Base-by-base conservation (phyloP, 768 basidiomycete genomes). In the Gelatoporia subvermispora region DNA sequence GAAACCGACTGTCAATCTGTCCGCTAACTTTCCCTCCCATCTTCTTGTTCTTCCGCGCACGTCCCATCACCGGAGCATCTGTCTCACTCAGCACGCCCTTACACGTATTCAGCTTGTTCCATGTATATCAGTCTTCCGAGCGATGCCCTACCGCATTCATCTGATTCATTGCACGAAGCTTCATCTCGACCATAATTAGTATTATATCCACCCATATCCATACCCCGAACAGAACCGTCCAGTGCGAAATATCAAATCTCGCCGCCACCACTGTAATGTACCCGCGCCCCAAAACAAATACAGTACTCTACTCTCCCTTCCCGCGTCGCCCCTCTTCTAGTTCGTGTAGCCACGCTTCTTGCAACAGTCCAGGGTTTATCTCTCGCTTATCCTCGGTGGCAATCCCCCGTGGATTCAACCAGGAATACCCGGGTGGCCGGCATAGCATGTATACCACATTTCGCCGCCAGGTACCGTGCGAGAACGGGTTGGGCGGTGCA, bases 401-500 rank as follows among this genome's bases (percentile, higher is more conserved):
- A 24, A 77, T 59, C 18, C 67, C 83, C 25, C 67, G 62, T 4
- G 78, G 76, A 57, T 89, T 73, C 22, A 94, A 64, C 90, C 90
- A 96, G 38, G 88, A 86, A 57, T 75, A 84, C 16, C 88, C 87
- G 25, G 76, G 71, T 0, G 93, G 90, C 34, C 93, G 72, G 68
- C 92, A 94, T 38, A 95, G 67, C 36, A 91, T 77, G 47, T 85
- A 82, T 23, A 78, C 65, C 42, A 92, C 60, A 66, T 97, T 97
- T 49, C 77, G 69, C 54, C 79, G 71, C 81, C 84, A 88, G 36
- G 69, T 82, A 35, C 85, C 82, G 62, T 88, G 86, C 37, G 87
- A 84, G 67, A 94, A 97, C 18, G 93, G 91, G 60, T 95, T 97
- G 2, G 85, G 75, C 23, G 88, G 87, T 3, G 82, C 64, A 1